Conservation (phyloP, 345 rosid species). For the Dipteronia dyeriana region DNA sequence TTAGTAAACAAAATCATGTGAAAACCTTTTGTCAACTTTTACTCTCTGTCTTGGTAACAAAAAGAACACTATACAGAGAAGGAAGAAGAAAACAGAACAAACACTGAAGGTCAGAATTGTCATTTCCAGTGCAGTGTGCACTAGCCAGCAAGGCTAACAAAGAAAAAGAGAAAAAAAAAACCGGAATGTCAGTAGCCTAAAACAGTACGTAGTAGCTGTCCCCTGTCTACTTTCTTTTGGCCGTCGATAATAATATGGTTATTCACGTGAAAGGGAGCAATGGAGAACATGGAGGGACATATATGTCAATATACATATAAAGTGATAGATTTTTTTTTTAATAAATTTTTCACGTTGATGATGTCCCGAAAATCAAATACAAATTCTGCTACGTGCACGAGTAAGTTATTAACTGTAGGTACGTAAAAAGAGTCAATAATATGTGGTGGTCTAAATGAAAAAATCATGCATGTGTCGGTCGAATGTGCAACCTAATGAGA, state of each 20-base stretch:
- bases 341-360: neutral
- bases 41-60: too few relatives aligned
- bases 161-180: neutral
- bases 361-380: neutral
- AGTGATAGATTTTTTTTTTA: neutral
- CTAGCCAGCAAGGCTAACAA: neutral
- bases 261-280: conserved; percentile 33
- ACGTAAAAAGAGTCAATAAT: neutral
- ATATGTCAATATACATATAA: too few relatives aligned
- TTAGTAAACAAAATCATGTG: neutral
- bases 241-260: conserved; percentile 4
- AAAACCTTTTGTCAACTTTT: neutral
- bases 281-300: neutral
- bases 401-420: neutral
- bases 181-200: neutral
- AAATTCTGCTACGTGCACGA: neutral
- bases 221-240: neutral
- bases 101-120: neutral
- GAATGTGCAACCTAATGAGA: too few relatives aligned
- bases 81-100: neutral
- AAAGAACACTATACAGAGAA: too few relatives aligned
- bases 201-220: conserved; percentile 15
- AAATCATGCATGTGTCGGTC: too few relatives aligned
- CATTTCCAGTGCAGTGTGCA: neutral
- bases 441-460: neutral